Evolutionary conservation across 2,329 filamentous ascomycete species (phyloP).

Genomic region (Xylaria sp.): DNA sequence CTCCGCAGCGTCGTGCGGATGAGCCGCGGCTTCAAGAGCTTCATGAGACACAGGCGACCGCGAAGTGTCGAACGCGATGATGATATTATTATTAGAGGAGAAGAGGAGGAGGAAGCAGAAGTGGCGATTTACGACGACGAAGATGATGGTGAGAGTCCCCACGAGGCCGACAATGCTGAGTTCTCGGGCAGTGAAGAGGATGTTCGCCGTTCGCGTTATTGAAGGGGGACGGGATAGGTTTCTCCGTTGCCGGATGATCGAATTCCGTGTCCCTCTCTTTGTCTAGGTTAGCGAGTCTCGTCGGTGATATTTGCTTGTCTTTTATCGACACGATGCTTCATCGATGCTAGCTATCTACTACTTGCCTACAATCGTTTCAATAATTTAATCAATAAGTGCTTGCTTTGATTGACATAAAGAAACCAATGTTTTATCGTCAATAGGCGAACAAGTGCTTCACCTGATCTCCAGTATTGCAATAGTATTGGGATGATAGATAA

Average conservation of each 20-base stretch:
- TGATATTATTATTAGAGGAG: background rate
- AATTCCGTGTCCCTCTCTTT: background rate
- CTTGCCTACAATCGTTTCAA: conserved; percentile 2
- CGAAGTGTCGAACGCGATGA: conserved; percentile 28
- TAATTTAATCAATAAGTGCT: background rate
- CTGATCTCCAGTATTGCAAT: background rate
- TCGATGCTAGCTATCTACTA: background rate
- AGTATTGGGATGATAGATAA: too few relatives aligned
- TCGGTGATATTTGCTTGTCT: background rate
- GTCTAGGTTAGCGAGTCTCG: background rate
- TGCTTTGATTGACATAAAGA: background rate
- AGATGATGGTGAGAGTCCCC: background rate
- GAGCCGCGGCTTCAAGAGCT: conserved; percentile 54
- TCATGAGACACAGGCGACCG: conserved; percentile 38
- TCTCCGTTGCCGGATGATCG: background rate
- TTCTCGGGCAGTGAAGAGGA: background rate
- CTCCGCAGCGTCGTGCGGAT: conserved; percentile 53
- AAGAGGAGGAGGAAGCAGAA: background rate
- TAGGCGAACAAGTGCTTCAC: background rate
- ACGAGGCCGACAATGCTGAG: background rate
- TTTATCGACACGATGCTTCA: background rate
- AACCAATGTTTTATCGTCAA: background rate
- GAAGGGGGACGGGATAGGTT: background rate
- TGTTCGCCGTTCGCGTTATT: background rate
- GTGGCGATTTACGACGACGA: conserved; percentile 7